Percentiles rank a stretch among this genome's conserved stretches.
phyloP scores from a whole-genome alignment of 345 rosid species.

The Hibiscus tridactylites region DNA sequence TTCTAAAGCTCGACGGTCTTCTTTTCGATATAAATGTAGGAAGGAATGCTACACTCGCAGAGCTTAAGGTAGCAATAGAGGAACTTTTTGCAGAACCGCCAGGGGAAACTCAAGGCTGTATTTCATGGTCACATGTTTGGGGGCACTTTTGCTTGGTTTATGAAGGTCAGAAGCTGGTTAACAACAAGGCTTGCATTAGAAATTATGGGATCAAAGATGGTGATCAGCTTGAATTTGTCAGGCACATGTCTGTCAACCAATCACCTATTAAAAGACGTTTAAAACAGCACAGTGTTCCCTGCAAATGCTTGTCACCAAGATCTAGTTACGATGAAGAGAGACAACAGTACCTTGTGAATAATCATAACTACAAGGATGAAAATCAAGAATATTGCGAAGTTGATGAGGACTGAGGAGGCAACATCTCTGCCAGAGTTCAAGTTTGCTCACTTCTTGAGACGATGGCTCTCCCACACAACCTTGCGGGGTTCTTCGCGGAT shows the following conservation, averaged over 20 bases:
- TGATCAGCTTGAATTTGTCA: conserved; percentile 60
- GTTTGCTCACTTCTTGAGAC: conserved; percentile 35
- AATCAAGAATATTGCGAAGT: conserved; percentile 19
- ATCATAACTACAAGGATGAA: conserved; percentile 1
- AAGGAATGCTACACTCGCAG: conserved; percentile 52
- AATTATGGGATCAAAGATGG: conserved; percentile 56
- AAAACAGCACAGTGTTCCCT: conserved; percentile 16
- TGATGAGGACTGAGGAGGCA: conserved; percentile 27
- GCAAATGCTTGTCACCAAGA: conserved; percentile 22
- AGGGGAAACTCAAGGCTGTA: conserved; percentile 35
- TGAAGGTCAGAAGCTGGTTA: conserved; percentile 51
- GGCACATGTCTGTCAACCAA: conserved; percentile 44
- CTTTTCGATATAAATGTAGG: conserved; percentile 47
- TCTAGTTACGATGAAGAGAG: conserved; percentile 19
- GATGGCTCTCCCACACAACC: conserved; percentile 43
- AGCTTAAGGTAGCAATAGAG: conserved; percentile 61
- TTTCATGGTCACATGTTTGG: conserved; percentile 92
- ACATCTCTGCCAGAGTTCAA: conserved; percentile 32
- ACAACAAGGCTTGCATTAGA: conserved; percentile 38
- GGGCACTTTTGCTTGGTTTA: conserved; percentile 73
- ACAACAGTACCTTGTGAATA: neutral
- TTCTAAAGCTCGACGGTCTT: conserved; percentile 69
- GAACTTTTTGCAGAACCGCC: conserved; percentile 40
- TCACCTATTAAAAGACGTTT: conserved; percentile 35
- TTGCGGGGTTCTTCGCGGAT: conserved; percentile 30